Conservation (phyloP, 139 green algal species). For the Volvox reticuliferus region DNA sequence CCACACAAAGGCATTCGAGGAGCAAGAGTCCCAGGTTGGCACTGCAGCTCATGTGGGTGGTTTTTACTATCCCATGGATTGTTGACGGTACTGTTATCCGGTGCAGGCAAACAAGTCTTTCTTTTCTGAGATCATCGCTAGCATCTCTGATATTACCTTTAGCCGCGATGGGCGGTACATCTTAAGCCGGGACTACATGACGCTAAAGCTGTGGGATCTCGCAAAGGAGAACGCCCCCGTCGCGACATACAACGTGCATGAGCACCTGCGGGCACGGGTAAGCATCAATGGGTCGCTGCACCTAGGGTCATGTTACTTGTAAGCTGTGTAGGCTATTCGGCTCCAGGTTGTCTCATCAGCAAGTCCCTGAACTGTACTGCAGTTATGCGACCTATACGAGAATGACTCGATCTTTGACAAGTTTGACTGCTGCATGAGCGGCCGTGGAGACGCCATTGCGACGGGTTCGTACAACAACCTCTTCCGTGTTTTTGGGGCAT, state of each 20-base stretch:
- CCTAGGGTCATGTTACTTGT: too few species aligned
- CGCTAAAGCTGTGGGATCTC: conserved; percentile 98
- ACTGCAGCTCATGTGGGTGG: neutral
- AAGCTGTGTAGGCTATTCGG: too few species aligned
- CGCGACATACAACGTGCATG: conserved; percentile 92
- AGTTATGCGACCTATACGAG: conserved; percentile 99
- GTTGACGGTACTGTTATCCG: neutral
- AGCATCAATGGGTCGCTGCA: neutral
- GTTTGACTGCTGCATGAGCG: conserved; percentile 94
- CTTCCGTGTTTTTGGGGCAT: conserved; percentile 81
- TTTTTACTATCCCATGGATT: neutral
- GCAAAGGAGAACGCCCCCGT: conserved; percentile 91
- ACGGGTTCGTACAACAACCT: conserved; percentile 96
- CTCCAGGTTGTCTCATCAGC: too few species aligned
- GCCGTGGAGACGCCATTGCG: conserved; percentile 80
- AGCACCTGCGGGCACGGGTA: conserved; percentile 86
- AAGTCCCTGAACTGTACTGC: conserved; percentile 20
- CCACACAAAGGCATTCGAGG: conserved; percentile 88
- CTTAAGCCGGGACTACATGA: conserved; percentile 98
- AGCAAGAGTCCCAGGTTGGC: conserved; percentile 71
- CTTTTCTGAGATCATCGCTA: conserved; percentile 98
- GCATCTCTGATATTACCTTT: conserved; percentile 96
- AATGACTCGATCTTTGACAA: conserved; percentile 99
- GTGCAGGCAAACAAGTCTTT: conserved; percentile 84
- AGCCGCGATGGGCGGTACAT: conserved; percentile 90